A percentile compares a stretch with the other conserved stretches of the same genome.
Evolutionary conservation across 2,329 filamentous ascomycete genomes (phyloP).

Genomic region (Botryosphaeria agaves): DNA sequence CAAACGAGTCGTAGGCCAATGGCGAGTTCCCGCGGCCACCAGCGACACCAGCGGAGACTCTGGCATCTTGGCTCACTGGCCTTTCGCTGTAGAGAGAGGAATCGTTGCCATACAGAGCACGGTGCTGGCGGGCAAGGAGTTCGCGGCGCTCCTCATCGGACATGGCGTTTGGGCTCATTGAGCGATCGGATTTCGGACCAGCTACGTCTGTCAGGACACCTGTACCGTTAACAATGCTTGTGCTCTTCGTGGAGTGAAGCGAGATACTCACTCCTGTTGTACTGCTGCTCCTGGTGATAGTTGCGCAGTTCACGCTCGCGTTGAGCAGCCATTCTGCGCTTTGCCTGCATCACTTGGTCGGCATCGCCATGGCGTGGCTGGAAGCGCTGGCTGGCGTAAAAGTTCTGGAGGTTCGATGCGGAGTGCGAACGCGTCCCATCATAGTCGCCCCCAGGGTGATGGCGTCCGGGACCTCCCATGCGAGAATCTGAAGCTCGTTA

Average conservation of each 20-base stretch:
- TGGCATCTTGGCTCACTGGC: conserved; percentile 47
- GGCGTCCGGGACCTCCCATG: conserved; percentile 48
- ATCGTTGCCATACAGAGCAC: conserved; percentile 72
- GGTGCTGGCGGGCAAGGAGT: conserved; percentile 88
- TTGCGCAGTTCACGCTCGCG: conserved; percentile 98
- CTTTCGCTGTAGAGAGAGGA: conserved; percentile 52
- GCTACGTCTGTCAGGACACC: conserved; percentile 51
- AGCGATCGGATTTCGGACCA: conserved; percentile 67
- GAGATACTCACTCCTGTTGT: conserved; percentile 94
- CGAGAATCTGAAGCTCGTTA: conserved; percentile 44
- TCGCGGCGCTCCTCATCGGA: conserved; percentile 94
- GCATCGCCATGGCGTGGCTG: conserved; percentile 78
- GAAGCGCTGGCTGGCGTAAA: conserved; percentile 86
- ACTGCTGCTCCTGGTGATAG: conserved; percentile 99
- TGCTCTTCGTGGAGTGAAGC: conserved; percentile 14
- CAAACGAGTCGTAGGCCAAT: conserved; percentile 57
- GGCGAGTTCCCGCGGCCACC: conserved; percentile 64
- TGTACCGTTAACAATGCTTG: conserved; percentile 22
- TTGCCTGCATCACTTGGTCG: conserved; percentile 97
- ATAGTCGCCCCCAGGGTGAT: conserved; percentile 75
- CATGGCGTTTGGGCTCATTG: conserved; percentile 67
- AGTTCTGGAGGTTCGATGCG: conserved; percentile 71
- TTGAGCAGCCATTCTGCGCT: conserved; percentile 97
- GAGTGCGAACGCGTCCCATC: conserved; percentile 58
- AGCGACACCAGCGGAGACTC: conserved; percentile 39